Base-by-base conservation (phyloP, 2,329 filamentous ascomycete species). In the Fusarium buxicola region DNA sequence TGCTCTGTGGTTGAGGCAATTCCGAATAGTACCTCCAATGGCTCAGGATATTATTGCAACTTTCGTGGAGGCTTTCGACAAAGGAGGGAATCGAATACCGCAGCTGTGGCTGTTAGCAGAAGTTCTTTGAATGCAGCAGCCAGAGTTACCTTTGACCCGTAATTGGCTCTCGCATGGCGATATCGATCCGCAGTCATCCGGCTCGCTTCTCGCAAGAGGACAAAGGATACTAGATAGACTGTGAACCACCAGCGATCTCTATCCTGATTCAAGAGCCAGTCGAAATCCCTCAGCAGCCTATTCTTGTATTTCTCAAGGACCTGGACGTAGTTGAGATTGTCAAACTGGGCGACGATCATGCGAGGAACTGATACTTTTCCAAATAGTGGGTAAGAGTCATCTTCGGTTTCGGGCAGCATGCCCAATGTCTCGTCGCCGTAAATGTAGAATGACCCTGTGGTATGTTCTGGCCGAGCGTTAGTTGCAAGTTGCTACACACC, bases 1-100 rank as follows among this genome's bases (percentile, higher is more conserved):
- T 64, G 7, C 68, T 35, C 69, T 57, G 0, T 75, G 72, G n/a
- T 76, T 13, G 70, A 62, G 2, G 44, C 44, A 7, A n/a, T n/a
- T n/a, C n/a, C n/a, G n/a, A n/a, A n/a, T n/a, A n/a, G n/a, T n/a
- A n/a, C n/a, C n/a, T n/a, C n/a, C n/a, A n/a, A n/a, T n/a, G n/a
- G n/a, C n/a, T n/a, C n/a, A 85, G 77, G 25, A 84, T 71, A 47
- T 78, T 78, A 45, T 80, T 82, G 25, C 78, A 81, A 5, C 80
- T 75, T 11, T 77, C 72, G 13, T 84, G 82, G 2, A 84, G 72
- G 7, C 77, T 69, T 31, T 79, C 74, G 13, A 83, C 77, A 50
- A 80, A 81, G 1, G 36, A 13, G 0, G 74, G 74, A 8, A 82
- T 74, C 1, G 80, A 72, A 51, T 80, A 80, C 10, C 72, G 72